Percentiles rank a stretch among this genome's conserved stretches.
Evolutionary conservation across 305 asterid genomes (phyloP).

Genomic region (Fraxinus sp.): DNA sequence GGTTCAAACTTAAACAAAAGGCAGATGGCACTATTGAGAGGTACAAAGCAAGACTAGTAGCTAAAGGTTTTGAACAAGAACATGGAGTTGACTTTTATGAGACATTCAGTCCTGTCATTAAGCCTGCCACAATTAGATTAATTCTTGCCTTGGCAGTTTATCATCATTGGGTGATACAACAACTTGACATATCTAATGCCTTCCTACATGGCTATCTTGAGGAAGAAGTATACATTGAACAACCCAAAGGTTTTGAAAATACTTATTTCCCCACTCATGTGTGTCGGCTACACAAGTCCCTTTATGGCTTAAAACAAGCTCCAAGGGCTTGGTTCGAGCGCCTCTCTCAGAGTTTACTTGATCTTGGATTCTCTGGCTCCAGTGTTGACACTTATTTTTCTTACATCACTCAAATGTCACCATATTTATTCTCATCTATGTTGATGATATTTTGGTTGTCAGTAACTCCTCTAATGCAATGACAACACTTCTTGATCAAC

Average conservation of each 20-base stretch:
- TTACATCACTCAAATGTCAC: not conserved
- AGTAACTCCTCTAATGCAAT: not conserved
- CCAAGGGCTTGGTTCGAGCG: not conserved
- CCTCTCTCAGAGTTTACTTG: not conserved
- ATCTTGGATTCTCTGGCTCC: not conserved
- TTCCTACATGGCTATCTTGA: too few species aligned
- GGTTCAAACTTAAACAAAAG: too few species aligned
- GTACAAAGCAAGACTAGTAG: too few species aligned
- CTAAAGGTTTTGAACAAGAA: too few species aligned
- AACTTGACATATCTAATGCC: too few species aligned
- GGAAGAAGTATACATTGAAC: not conserved
- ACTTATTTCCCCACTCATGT: not conserved
- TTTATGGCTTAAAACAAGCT: not conserved
- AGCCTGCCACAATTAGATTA: too few species aligned
- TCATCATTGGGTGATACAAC: too few species aligned
- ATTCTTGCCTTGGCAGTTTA: too few species aligned
- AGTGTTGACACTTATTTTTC: not conserved
- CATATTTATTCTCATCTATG: not conserved
- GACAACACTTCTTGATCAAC: not conserved
- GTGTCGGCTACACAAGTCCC: not conserved
- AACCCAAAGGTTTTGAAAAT: not conserved
- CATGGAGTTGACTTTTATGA: too few species aligned
- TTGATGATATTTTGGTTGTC: not conserved
- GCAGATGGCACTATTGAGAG: too few species aligned
- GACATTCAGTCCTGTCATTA: too few species aligned